Base-by-base conservation (phyloP, 2,329 filamentous ascomycete genomes). In the Fusarium goolgardi region DNA sequence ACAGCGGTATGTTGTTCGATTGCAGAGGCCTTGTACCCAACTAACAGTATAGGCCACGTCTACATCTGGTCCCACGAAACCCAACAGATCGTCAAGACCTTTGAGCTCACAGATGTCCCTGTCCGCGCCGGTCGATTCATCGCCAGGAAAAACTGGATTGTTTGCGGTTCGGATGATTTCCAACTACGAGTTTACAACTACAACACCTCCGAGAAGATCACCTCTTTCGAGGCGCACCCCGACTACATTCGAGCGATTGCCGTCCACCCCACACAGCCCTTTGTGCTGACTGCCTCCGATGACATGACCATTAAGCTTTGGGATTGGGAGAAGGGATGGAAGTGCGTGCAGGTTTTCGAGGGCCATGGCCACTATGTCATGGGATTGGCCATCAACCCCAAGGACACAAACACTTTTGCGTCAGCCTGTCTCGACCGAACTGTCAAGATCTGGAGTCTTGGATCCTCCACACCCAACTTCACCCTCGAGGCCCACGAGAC, bases 41-140 rank as follows among this genome's bases (percentile, higher is more conserved):
- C 63, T 73, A 51, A 64, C 53, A 50, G 23, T 50, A 50, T 65
- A 94, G 93, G 96, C 80, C 95, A 98, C 84, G 96, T 97, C 78
- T 96, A 98, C 84, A 98, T 99, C 78, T 98, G 96, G 94, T 97
- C 95, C 34, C 97, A 97, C 81, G 95, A 97, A 82, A 96, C 94
- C 52, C 94, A 97, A 80, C 91, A 94, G 69, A 94, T 98, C 69
- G 93, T 99, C 82, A 98, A 98, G 86, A 97, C 95, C 6, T 99
- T 99, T 81, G 96, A 99, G 83, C 90, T 98, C 71, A 97, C 95
- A 78, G 96, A 99, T 85, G 96, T 99, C 51, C 96, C 96, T 70
- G 95, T 99, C 61, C 92, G 96, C 80, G 96, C 96, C 67, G 96
- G 96, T 76, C 92, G 96, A 74, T 99, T 99, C 81, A 89, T 99